phyloP scores from a whole-genome alignment of 225 moss, liverwort and hornwort species.

The Polytrichum formosum region DNA sequence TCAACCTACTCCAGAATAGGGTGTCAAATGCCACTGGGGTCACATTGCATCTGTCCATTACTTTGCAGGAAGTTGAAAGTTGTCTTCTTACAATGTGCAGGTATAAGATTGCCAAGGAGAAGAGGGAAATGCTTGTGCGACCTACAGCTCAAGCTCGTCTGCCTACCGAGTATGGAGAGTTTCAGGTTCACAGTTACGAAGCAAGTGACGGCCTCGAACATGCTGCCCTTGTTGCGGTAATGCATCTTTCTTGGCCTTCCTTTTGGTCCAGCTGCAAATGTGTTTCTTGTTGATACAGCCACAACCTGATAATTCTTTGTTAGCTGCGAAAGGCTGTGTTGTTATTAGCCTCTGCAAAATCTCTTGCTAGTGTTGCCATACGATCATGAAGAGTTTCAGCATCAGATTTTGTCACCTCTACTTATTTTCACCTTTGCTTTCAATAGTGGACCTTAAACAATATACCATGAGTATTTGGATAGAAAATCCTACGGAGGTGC shows the following conservation, averaged over 20 bases:
- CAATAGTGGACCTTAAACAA: too few species aligned
- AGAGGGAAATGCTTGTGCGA: constrained; percentile 37
- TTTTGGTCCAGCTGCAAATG: background rate
- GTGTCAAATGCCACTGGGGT: too few species aligned
- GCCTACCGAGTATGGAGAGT: constrained; percentile 52
- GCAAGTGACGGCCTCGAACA: constrained; percentile 63
- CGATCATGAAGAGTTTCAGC: background rate
- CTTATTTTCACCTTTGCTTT: background rate
- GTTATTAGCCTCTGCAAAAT: background rate
- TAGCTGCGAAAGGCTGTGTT: background rate
- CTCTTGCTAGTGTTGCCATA: background rate
- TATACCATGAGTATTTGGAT: too few species aligned
- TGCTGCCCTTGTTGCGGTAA: constrained; percentile 60
- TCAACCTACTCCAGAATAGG: too few species aligned
- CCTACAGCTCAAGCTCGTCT: constrained; percentile 57
- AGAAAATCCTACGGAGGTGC: too few species aligned
- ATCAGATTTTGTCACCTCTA: background rate
- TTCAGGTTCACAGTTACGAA: constrained; percentile 44
- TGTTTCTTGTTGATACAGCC: background rate
- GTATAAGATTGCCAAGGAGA: constrained; percentile 16
- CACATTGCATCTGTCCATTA: too few species aligned
- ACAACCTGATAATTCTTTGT: background rate
- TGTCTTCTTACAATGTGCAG: background rate
- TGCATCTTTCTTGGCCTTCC: background rate
- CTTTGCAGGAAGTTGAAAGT: background rate